These are phyloP conservation scores for Cryptomeria japonica DNA, from an alignment of 75 land plant genomes.

Conservation along the genomic window DNA sequence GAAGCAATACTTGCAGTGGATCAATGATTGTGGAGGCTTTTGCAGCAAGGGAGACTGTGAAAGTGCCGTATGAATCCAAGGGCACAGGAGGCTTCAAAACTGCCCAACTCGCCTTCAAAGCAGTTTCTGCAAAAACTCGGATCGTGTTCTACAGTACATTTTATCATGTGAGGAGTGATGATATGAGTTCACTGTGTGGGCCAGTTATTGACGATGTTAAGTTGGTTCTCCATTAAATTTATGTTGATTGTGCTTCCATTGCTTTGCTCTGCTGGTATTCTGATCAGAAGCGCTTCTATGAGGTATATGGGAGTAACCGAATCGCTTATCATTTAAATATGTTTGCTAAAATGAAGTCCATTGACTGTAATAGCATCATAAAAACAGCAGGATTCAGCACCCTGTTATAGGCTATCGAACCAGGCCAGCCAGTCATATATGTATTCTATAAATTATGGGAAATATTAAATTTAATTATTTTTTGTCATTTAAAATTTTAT, in stretches of 20 bases:
- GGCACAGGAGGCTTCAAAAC: constrained; percentile 45
- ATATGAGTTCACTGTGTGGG: constrained; percentile 47
- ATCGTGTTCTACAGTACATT: constrained; percentile 42
- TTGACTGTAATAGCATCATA: too few species aligned
- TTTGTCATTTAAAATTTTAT: too few species aligned
- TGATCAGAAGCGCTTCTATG: not conserved
- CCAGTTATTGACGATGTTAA: constrained; percentile 52
- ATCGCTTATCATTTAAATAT: too few species aligned
- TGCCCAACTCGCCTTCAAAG: constrained; percentile 38
- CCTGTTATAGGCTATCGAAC: too few species aligned
- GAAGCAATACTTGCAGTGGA: constrained; percentile 29
- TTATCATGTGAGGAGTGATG: constrained; percentile 36
- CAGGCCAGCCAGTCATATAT: too few species aligned
- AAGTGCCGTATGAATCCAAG: constrained; percentile 1
- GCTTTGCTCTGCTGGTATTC: not conserved
- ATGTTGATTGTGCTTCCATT: too few species aligned
- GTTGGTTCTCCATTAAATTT: not conserved
- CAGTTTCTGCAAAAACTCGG: constrained; percentile 22
- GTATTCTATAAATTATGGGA: too few species aligned
- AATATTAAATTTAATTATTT: too few species aligned
- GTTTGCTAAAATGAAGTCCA: too few species aligned
- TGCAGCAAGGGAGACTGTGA: constrained; percentile 22
- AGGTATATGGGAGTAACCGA: too few species aligned
- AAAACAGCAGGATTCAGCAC: too few species aligned
- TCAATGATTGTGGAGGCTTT: constrained; percentile 33